phyloP scores from a whole-genome alignment of 208 protist species.

The Strigomonas galati region DNA sequence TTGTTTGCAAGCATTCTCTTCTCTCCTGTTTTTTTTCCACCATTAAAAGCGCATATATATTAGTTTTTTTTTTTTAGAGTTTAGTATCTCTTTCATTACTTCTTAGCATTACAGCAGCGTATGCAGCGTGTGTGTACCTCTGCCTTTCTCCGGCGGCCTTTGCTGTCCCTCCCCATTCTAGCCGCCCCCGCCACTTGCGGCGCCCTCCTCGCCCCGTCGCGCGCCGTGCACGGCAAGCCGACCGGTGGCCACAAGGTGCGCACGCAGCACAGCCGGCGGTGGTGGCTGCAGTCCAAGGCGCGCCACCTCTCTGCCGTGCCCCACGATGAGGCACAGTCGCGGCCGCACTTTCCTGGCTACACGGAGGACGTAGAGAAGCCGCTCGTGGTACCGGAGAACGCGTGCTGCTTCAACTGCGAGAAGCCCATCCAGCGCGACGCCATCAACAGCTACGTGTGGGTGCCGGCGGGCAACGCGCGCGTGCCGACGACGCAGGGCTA shows the following conservation, averaged over 20 bases:
- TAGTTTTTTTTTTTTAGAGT: slow-evolving; percentile 18
- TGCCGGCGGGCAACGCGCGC: slow-evolving; percentile 80
- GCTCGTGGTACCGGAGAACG: slow-evolving; percentile 68
- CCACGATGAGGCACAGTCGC: slow-evolving; percentile 71
- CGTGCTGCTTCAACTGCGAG: slow-evolving; percentile 84
- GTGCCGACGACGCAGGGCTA: slow-evolving; percentile 83
- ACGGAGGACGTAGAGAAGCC: slow-evolving; percentile 83
- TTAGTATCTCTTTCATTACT: slow-evolving; percentile 5
- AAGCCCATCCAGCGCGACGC: slow-evolving; percentile 60
- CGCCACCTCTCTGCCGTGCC: slow-evolving; percentile 74
- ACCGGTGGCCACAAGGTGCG: slow-evolving; percentile 84
- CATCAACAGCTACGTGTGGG: slow-evolving; percentile 87
- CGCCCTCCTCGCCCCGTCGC: slow-evolving; percentile 16
- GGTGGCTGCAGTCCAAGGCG: slow-evolving; percentile 90
- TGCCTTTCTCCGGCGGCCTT: background rate
- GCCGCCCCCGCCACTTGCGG: slow-evolving; percentile 5
- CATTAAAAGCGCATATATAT: slow-evolving; percentile 1
- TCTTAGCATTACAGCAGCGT: slow-evolving; percentile 3
- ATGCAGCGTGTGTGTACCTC: background rate
- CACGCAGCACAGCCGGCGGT: slow-evolving; percentile 84
- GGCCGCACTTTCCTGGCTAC: slow-evolving; percentile 83
- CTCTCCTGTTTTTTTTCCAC: slow-evolving; percentile 9
- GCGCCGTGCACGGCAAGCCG: slow-evolving; percentile 82
- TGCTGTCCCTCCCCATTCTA: background rate
- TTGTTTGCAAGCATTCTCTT: background rate